These are phyloP conservation scores for Abrus pulchellus DNA, from an alignment of 306 rosid species.

Conservation along the genomic window DNA sequence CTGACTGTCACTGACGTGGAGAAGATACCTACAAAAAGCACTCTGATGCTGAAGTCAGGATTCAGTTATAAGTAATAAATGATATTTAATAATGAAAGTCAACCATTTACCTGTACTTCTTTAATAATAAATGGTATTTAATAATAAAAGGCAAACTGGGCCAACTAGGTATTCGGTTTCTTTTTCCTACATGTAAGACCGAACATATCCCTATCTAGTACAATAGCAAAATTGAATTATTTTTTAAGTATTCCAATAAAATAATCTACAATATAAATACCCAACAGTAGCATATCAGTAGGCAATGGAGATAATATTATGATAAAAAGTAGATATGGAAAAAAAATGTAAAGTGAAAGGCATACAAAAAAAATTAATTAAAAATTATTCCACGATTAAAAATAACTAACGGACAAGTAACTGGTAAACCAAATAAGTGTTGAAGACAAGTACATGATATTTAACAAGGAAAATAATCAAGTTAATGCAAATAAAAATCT, in stretches of 20 bases:
- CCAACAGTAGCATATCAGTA: constrained; percentile 18
- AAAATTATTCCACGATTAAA: constrained; percentile 7
- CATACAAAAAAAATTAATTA: not conserved
- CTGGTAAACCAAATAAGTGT: constrained; percentile 2
- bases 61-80: no score
- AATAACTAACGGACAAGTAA: constrained; percentile 1
- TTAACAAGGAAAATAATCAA: not conserved
- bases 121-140: no score
- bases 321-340: not conserved
- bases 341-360: constrained; percentile 30
- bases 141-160: no score
- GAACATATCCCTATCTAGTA: constrained; percentile 91
- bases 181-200: no score
- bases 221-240: constrained; percentile 59
- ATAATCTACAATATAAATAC: constrained; percentile 36
- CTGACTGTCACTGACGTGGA: no score
- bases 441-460: not conserved
- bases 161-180: no score
- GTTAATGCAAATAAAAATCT: not conserved
- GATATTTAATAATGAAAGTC: no score
- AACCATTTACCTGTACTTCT: no score
- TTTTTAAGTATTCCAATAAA: constrained; percentile 36
- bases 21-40: no score
- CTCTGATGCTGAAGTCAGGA: no score
- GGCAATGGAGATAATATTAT: not conserved